Base-by-base conservation (phyloP, 2,329 filamentous ascomycete species). In the Taxawa tesnikishii region DNA sequence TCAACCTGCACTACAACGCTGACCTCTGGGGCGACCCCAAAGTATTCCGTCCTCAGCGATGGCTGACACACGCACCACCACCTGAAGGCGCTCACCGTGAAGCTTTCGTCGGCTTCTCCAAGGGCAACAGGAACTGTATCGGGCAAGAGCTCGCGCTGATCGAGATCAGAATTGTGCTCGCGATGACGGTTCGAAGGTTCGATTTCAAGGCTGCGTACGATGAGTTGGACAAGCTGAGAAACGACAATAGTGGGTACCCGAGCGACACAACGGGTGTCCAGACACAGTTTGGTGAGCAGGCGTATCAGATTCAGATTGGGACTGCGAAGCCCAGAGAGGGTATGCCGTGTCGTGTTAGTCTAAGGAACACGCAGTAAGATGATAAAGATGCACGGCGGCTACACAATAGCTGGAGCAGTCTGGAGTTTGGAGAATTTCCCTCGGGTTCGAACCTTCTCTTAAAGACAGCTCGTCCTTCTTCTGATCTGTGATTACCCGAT, bases 101-200 rank as follows among this genome's bases (percentile, higher is more conserved):
- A 11, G 27, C 27, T 10, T 29, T 24, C 19, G 21, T 34, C 14
- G 18, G 26, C 2, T 76, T 76, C 45, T 67, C 68, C 41, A 56
- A 62, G 34, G 71, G 72, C 0, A 57, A 62, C 2, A 49, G 71
- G 9, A 67, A 65, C 31, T 77, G 71, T 42, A 61, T 74, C n/a
- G 70, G 69, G 1, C 67, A 73, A 46, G 64, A 68, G 39, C 53
- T 74, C 27, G 70, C 63, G 1, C 60, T 65, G 49, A 51, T 69
- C 11, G 70, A 75, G 48, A 44, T 67, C 14, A 63, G 62, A 39
- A 52, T 67, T 37, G 55, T 67, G 5, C 48, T 74, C 16, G 62
- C 63, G 3, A 60, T 69, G 46, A 63, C 62, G 0, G 45, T 64
- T 9, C 46, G 67, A 29, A 60, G 62, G 12, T 68, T 71, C 29